phyloP scores from a whole-genome alignment of 176 grass and related monocot species.

The Miscanthus lutarioriparius region DNA sequence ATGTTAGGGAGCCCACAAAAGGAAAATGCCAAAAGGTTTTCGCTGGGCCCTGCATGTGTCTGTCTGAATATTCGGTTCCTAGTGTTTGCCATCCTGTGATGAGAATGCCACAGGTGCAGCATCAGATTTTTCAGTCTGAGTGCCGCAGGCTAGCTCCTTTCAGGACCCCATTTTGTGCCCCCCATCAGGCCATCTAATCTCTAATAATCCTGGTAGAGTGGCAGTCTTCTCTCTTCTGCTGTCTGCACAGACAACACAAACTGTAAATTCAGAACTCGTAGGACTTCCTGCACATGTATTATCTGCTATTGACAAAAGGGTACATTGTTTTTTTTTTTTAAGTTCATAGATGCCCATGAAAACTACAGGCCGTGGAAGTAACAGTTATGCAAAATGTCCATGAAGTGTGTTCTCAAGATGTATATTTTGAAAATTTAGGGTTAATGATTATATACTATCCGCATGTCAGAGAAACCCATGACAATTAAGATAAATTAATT shows the following conservation, averaged over 20 bases:
- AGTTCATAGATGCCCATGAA: too few relatives aligned
- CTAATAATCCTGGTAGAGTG: background rate
- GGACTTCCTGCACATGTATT: background rate
- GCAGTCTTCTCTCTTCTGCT: background rate
- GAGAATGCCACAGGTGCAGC: background rate
- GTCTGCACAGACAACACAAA: constrained; percentile 25
- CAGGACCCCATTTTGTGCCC: constrained; percentile 22
- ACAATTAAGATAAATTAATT: too few relatives aligned
- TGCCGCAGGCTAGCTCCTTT: background rate
- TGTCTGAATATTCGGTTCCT: constrained; percentile 35
- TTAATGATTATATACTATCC: background rate
- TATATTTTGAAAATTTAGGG: background rate
- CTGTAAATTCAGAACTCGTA: constrained; percentile 21
- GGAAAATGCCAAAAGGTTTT: constrained; percentile 40
- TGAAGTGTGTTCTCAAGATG: background rate
- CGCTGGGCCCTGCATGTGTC: constrained; percentile 32
- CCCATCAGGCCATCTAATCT: background rate
- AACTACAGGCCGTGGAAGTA: background rate
- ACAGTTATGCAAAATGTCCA: background rate
- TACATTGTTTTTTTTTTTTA: background rate
- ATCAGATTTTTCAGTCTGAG: background rate
- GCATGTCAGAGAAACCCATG: background rate
- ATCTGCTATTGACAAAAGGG: background rate
- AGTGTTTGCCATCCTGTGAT: constrained; percentile 30
- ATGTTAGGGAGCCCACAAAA: constrained; percentile 55